These are phyloP conservation scores for Plenodomus biglobosus DNA, from an alignment of 2,329 filamentous ascomycete genomes.

Conservation along the genomic window DNA sequence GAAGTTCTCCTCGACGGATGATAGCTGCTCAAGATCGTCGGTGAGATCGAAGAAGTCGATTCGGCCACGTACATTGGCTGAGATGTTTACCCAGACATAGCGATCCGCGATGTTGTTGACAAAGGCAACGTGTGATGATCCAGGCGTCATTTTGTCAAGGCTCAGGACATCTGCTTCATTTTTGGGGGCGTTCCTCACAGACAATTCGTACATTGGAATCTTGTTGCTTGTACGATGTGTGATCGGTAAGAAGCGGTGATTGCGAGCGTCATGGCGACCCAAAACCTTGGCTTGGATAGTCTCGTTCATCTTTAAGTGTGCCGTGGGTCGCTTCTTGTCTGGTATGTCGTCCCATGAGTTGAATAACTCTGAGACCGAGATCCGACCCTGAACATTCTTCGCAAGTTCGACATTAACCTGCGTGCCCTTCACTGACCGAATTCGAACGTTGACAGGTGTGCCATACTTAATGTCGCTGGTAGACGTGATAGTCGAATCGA, in stretches of 20 bases:
- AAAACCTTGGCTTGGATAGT: constrained; percentile 74
- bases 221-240: constrained; percentile 80
- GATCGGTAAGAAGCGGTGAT: constrained; percentile 88
- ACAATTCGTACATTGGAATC: constrained; percentile 75
- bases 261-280: constrained; percentile 85
- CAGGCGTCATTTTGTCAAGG: constrained; percentile 71
- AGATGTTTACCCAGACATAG: constrained; percentile 86
- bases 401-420: constrained; percentile 89
- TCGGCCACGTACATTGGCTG: constrained; percentile 82
- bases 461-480: constrained; percentile 76
- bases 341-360: constrained; percentile 84
- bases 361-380: constrained; percentile 89
- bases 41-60: constrained; percentile 82
- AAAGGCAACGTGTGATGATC: constrained; percentile 75
- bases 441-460: constrained; percentile 70
- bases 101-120: constrained; percentile 85
- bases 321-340: constrained; percentile 78
- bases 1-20: constrained; percentile 76
- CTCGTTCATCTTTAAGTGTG: constrained; percentile 70
- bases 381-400: constrained; percentile 86
- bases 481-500: constrained; percentile 65
- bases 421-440: constrained; percentile 84
- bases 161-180: constrained; percentile 66
- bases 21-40: constrained; percentile 78
- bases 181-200: constrained; percentile 66